phyloP scores from a whole-genome alignment of 2,329 filamentous ascomycete genomes.

The Microdochium nivale region DNA sequence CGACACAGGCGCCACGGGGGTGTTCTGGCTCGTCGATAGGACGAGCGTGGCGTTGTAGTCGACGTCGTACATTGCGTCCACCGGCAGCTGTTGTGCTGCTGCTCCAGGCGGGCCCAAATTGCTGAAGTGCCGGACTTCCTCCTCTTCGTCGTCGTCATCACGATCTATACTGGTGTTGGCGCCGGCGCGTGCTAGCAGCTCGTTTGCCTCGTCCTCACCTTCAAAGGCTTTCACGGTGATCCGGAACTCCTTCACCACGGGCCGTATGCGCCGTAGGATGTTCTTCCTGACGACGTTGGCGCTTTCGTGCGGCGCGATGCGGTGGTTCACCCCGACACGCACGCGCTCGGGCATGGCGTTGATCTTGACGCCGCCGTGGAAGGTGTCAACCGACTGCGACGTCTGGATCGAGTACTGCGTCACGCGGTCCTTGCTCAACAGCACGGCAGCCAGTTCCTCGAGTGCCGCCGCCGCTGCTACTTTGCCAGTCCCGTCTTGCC shows the following conservation, averaged over 20 bases:
- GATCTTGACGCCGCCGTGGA: constrained; percentile 46
- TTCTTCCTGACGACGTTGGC: constrained; percentile 35
- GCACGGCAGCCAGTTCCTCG: constrained; percentile 15
- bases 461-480: constrained; percentile 14
- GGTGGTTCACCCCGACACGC: constrained; percentile 44
- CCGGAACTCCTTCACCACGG: constrained; percentile 37
- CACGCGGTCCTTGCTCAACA: constrained; percentile 21
- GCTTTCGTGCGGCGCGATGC: constrained; percentile 45
- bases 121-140: too few species aligned
- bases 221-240: constrained; percentile 38
- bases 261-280: constrained; percentile 32
- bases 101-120: too few species aligned
- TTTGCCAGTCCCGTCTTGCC: constrained; percentile 8
- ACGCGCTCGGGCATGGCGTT: constrained; percentile 50
- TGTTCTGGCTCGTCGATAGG: constrained; percentile 17
- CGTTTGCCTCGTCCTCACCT: constrained; percentile 19
- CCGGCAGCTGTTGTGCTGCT: background rate
- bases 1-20: background rate
- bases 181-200: background rate
- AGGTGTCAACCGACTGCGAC: constrained; percentile 45
- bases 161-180: too few species aligned
- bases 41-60: constrained; percentile 30
- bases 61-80: background rate
- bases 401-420: constrained; percentile 48
- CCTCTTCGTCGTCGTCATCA: background rate